Conservation (phyloP, 148 eudicot genomes). For the Heliamphora exappendiculata region DNA sequence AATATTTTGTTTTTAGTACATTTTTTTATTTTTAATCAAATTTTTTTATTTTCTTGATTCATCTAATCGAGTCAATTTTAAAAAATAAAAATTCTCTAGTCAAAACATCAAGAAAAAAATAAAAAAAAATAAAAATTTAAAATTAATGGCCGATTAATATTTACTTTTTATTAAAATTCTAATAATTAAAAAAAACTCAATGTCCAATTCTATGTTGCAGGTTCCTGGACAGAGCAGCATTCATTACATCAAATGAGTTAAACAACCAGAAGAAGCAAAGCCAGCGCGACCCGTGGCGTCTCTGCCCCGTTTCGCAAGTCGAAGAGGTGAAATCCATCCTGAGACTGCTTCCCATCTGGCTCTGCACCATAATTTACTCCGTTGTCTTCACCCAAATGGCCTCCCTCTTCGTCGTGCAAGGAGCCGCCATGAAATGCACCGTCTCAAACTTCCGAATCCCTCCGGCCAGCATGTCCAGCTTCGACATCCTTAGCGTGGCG, state of each 20-base stretch:
- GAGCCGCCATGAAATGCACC: slow-evolving; percentile 57
- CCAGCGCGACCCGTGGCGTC: slow-evolving; percentile 34
- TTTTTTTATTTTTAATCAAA: too few species aligned
- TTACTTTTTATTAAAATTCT: too few species aligned
- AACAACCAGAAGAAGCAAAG: slow-evolving; percentile 1
- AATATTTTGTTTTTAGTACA: too few species aligned
- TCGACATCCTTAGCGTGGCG: slow-evolving; percentile 63
- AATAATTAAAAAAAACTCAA: too few species aligned
- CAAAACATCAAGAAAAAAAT: too few species aligned
- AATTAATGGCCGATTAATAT: too few species aligned
- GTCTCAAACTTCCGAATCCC: slow-evolving; percentile 42
- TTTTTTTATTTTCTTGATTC: too few species aligned
- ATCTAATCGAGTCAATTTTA: too few species aligned
- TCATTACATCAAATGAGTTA: slow-evolving; percentile 22
- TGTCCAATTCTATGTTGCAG: too few species aligned
- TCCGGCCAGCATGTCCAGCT: slow-evolving; percentile 70
- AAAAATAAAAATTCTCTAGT: too few species aligned
- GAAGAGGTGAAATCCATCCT: slow-evolving; percentile 81
- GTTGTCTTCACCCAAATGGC: slow-evolving; percentile 79
- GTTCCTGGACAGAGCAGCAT: slow-evolving; percentile 61
- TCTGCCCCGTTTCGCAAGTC: slow-evolving; percentile 66
- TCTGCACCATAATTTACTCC: slow-evolving; percentile 69
- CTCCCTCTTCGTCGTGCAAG: slow-evolving; percentile 73
- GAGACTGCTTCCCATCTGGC: slow-evolving; percentile 71
- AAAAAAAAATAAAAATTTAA: too few species aligned